Conservation (phyloP, 768 basidiomycete genomes). For the Tulasnella sp. region DNA sequence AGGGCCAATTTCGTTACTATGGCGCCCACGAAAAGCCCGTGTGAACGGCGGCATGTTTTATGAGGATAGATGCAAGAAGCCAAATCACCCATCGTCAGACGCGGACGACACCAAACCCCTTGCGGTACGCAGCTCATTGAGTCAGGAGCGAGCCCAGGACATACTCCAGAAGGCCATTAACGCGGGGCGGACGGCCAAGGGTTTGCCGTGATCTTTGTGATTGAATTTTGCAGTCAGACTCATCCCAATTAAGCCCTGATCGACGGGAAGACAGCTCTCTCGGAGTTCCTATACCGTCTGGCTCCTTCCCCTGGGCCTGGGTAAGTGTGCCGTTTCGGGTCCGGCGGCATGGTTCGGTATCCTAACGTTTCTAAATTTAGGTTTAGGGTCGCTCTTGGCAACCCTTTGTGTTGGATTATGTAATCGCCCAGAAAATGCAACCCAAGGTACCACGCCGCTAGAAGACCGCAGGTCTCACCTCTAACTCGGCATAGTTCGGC, state of each 20-base stretch:
- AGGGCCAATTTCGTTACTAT: not conserved
- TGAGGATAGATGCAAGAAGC: too few relatives aligned
- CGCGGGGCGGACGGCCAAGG: not conserved
- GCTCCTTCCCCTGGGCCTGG: not conserved
- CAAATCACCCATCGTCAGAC: too few relatives aligned
- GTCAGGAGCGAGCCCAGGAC: too few relatives aligned
- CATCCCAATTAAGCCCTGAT: too few relatives aligned
- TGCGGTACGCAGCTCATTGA: too few relatives aligned
- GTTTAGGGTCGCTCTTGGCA: not conserved
- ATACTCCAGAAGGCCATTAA: too few relatives aligned
- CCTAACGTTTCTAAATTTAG: not conserved
- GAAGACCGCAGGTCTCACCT: not conserved
- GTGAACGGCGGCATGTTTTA: not conserved
- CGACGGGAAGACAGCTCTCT: too few relatives aligned
- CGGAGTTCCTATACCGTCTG: not conserved
- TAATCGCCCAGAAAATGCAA: not conserved
- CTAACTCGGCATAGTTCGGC: too few relatives aligned
- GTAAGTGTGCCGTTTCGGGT: not conserved
- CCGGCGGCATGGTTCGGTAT: not conserved
- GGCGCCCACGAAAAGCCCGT: not conserved
- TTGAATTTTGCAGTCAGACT: not conserved
- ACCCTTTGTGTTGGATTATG: not conserved
- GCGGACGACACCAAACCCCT: too few relatives aligned
- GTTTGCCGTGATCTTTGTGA: not conserved
- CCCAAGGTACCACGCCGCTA: not conserved